phyloP scores from a whole-genome alignment of 148 eudicot genomes.

The Camellia sinensis region DNA sequence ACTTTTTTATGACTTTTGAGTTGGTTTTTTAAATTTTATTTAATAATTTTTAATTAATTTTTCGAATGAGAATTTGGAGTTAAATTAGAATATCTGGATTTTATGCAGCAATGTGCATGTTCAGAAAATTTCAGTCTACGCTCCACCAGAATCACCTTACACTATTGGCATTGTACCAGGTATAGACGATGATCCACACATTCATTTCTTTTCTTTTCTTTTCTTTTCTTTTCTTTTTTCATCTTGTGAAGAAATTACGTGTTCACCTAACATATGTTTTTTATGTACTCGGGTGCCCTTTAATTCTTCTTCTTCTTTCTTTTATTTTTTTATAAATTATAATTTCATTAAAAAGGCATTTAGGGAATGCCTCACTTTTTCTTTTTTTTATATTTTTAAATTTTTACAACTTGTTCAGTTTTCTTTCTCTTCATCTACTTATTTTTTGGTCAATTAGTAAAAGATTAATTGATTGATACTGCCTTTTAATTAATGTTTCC shows the following conservation, averaged over 20 bases:
- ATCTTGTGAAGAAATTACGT: not conserved
- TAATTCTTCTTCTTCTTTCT: too few species aligned
- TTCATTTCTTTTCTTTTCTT: not conserved
- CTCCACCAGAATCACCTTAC: conserved; percentile 49
- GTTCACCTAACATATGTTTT: not conserved
- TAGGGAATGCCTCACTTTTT: too few species aligned
- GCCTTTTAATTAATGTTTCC: too few species aligned
- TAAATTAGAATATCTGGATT: not conserved
- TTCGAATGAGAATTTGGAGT: not conserved
- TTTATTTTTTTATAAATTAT: too few species aligned
- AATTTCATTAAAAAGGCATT: too few species aligned
- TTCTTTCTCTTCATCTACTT: too few species aligned
- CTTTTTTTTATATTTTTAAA: not conserved
- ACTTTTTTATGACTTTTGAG: not conserved
- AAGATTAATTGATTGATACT: too few species aligned
- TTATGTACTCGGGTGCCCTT: not conserved
- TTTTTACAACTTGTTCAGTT: not conserved
- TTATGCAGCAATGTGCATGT: conserved; percentile 46
- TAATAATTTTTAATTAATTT: not conserved
- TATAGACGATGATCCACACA: conserved; percentile 5
- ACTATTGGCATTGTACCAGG: conserved; percentile 62
- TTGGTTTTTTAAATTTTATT: not conserved
- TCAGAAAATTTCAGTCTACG: conserved; percentile 45
- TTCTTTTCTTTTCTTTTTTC: not conserved
- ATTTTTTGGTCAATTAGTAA: too few species aligned